A percentile compares a stretch with the other conserved stretches of the same genome.
These are phyloP conservation scores for Phytophthora hibernalis DNA, from an alignment of 352 stramenopile species.

Conservation along the genomic window DNA sequence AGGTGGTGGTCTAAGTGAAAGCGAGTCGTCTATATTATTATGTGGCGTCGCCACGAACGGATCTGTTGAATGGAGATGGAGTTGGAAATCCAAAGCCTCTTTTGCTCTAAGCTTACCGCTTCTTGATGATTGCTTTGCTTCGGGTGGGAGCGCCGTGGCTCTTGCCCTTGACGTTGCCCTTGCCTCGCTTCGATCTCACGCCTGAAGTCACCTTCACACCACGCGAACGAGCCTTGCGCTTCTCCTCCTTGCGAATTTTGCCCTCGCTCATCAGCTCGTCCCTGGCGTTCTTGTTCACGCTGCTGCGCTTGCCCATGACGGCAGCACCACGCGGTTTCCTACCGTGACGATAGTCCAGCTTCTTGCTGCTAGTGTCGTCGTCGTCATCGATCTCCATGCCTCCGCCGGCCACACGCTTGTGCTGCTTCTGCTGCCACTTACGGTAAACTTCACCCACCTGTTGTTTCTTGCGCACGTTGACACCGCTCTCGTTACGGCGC, in stretches of 20 bases:
- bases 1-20: conserved; percentile 16
- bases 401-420: conserved; percentile 83
- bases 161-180: conserved; percentile 82
- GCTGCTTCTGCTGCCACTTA: conserved; percentile 93
- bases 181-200: conserved; percentile 62
- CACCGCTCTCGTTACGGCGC: conserved; percentile 86
- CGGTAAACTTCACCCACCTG: conserved; percentile 93
- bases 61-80: conserved; percentile 1
- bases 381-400: conserved; percentile 75
- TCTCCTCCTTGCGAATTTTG: conserved; percentile 89
- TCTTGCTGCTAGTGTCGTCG: conserved; percentile 48
- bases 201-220: conserved; percentile 67
- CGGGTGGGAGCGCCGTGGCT: conserved; percentile 79
- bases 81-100: conserved; percentile 13
- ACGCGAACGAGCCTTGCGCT: conserved; percentile 82
- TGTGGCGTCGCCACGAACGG: conserved; percentile 15
- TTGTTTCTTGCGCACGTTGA: conserved; percentile 87
- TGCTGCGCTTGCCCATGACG: conserved; percentile 42
- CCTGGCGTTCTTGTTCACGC: conserved; percentile 84
- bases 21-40: conserved; percentile 49
- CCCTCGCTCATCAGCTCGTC: conserved; percentile 77
- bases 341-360: conserved; percentile 82
- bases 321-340: conserved; percentile 62
- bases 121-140: conserved; percentile 85
- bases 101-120: conserved; percentile 37